phyloP scores from a whole-genome alignment of 2,329 filamentous ascomycete genomes.

The Microdochium nivale region DNA sequence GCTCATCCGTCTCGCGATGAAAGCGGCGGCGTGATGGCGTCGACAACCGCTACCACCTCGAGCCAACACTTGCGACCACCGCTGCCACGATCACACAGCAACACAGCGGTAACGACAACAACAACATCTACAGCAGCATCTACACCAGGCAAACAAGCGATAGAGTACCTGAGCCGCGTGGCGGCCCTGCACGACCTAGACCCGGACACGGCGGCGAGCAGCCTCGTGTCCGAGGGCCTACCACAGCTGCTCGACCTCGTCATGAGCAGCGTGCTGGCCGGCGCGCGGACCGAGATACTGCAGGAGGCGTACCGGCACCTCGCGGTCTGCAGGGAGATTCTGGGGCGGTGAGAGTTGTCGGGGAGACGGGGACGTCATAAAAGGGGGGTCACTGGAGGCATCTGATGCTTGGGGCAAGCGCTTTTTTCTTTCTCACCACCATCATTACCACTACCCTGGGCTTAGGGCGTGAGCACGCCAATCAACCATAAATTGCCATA shows the following conservation, averaged over 20 bases:
- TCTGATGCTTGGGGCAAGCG: too few relatives aligned
- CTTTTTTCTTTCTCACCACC: too few relatives aligned
- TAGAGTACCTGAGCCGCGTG: background rate
- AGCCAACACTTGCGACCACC: conserved; percentile 29
- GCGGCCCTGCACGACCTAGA: background rate
- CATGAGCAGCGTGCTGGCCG: conserved; percentile 27
- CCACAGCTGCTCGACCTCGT: conserved; percentile 36
- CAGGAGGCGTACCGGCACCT: conserved; percentile 68
- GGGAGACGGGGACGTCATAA: too few relatives aligned
- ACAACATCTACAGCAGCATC: conserved; percentile 47
- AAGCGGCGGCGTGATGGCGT: conserved; percentile 47
- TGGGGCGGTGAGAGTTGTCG: conserved; percentile 9
- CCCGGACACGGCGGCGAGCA: background rate
- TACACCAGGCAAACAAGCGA: background rate
- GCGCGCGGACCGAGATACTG: conserved; percentile 56
- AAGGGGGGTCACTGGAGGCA: too few relatives aligned
- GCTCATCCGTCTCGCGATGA: conserved; percentile 39
- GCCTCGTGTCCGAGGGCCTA: conserved; percentile 19
- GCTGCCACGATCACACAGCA: conserved; percentile 47
- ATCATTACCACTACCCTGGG: too few relatives aligned
- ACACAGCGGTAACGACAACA: conserved; percentile 18
- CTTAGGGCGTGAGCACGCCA: too few relatives aligned
- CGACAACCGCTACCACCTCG: conserved; percentile 12
- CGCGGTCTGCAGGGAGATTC: conserved; percentile 55
- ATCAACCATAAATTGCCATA: too few relatives aligned